Evolutionary conservation across 345 rosid species (phyloP).

Genomic region (Cardamine occulta): DNA sequence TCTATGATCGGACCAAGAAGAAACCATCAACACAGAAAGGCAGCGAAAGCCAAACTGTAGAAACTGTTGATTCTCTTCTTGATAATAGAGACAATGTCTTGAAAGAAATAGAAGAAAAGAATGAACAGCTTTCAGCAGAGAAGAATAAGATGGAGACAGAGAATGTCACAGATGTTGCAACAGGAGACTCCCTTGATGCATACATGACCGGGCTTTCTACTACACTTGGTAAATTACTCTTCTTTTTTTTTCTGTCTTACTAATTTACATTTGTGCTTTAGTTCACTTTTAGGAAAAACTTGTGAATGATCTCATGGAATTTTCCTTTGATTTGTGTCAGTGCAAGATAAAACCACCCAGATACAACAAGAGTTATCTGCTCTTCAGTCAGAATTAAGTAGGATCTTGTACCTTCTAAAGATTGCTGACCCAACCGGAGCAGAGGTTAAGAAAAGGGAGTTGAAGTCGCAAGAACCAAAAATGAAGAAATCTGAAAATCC

Average conservation of each 20-base stretch:
- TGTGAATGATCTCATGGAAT: not conserved
- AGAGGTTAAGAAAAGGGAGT: constrained; percentile 66
- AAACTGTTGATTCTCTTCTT: constrained; percentile 92
- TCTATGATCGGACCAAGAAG: constrained; percentile 94
- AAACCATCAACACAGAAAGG: constrained; percentile 55
- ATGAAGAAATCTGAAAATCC: constrained; percentile 47
- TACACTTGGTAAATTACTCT: constrained; percentile 61
- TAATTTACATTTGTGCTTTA: not conserved
- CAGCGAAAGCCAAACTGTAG: constrained; percentile 64
- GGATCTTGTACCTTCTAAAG: constrained; percentile 76
- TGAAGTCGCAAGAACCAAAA: constrained; percentile 49
- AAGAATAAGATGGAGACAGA: constrained; percentile 62
- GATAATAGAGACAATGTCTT: constrained; percentile 74
- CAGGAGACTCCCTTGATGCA: constrained; percentile 88
- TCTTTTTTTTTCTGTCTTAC: not conserved
- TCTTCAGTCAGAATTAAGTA: constrained; percentile 73
- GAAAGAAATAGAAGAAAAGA: constrained; percentile 68
- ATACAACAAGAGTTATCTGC: constrained; percentile 68
- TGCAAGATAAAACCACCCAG: constrained; percentile 63
- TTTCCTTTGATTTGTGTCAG: constrained; percentile 47
- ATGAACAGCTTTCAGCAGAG: constrained; percentile 61
- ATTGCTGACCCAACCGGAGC: constrained; percentile 93
- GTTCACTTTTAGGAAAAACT: not conserved
- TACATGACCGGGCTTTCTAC: constrained; percentile 91
- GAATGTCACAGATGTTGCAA: constrained; percentile 54